Base-by-base conservation (phyloP, 345 rosid genomes). In the Eucalyptus paniculata region DNA sequence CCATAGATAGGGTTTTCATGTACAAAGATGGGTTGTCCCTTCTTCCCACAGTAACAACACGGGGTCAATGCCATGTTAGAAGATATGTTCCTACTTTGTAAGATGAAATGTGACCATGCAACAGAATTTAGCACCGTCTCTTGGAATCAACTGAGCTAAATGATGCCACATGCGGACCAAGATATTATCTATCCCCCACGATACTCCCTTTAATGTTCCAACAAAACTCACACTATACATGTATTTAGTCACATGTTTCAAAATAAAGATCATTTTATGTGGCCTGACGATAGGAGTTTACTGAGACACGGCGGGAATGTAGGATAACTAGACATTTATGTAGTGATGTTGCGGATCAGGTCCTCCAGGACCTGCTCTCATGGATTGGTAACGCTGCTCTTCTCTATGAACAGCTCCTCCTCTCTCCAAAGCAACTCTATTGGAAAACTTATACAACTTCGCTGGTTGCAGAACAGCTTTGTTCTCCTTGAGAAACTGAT, bases 311-410 rank as follows among this genome's bases (percentile, higher is more conserved):
- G 47, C 3, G 47, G 47, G 9, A 40, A 77, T 53, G 58, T 53
- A 53, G 58, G 58, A 53, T 50, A 23, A 47, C 91, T 91, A 91
- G 56, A 87, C 65, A 12, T 89, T 90, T 44, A 24, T 82, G 13
- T 50, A 90, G 88, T 94, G 97, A 88, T 95, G 96, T 0, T 92
- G 93, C 4, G 94, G 90, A 87, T 93, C 94, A 45, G 95, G 95
- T 17, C 97, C 96, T 21, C 94, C 96, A 0, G 97, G 96, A 82
- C 95, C 93, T 7, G 49, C 40, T 51, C 94, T 88, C 90, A 92
- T 92, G 51, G 92, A 88, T 17, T 51, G 89, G 28, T 50, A 42
- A 26, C 24, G 44, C n/a, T 49, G 44, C 32, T 42, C 47, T 24
- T 50, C 54, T 51, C 19, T 32, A 18, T 13, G 86, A 72, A n/a